Evolutionary conservation across 495 filamentous ascomycete species (phyloP).

Genomic region (Penicillium alfredii): DNA sequence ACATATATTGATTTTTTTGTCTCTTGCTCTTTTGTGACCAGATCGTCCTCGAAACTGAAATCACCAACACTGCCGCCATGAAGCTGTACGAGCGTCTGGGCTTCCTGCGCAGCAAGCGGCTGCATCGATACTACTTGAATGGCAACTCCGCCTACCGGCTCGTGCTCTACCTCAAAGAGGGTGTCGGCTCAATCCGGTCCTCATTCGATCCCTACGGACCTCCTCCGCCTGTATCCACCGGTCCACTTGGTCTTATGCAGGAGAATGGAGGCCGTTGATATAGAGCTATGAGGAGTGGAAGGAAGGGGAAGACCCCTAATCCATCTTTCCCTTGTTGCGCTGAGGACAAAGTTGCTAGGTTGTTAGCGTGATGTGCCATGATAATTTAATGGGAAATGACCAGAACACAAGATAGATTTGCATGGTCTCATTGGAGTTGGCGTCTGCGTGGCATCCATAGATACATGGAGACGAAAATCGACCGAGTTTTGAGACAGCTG

Average conservation of each 20-base stretch:
- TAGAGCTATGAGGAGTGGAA: too few relatives aligned
- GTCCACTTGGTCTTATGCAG: too few relatives aligned
- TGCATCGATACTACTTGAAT: slow-evolving; percentile 95
- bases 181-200: slow-evolving; percentile 37
- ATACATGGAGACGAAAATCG: too few relatives aligned
- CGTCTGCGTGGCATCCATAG: slow-evolving; percentile 6
- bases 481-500: too few relatives aligned
- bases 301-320: too few relatives aligned
- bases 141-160: slow-evolving; percentile 91
- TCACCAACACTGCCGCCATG: slow-evolving; percentile 87
- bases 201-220: slow-evolving; percentile 34
- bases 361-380: slow-evolving; percentile 12
- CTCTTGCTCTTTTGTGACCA: slow-evolving; percentile 22
- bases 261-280: too few relatives aligned
- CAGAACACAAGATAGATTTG: slow-evolving; percentile 19
- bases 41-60: slow-evolving; percentile 95
- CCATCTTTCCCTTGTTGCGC: too few relatives aligned
- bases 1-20: too few relatives aligned
- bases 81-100: slow-evolving; percentile 90
- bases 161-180: slow-evolving; percentile 72
- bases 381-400: slow-evolving; percentile 22
- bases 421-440: slow-evolving; percentile 9
- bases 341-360: too few relatives aligned
- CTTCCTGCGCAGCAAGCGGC: slow-evolving; percentile 84
- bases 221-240: too few relatives aligned